A percentile compares a stretch with the other conserved stretches of the same genome.
Conservation (phyloP, 108 stramenopile species). For the Epipyxis sp. region DNA sequence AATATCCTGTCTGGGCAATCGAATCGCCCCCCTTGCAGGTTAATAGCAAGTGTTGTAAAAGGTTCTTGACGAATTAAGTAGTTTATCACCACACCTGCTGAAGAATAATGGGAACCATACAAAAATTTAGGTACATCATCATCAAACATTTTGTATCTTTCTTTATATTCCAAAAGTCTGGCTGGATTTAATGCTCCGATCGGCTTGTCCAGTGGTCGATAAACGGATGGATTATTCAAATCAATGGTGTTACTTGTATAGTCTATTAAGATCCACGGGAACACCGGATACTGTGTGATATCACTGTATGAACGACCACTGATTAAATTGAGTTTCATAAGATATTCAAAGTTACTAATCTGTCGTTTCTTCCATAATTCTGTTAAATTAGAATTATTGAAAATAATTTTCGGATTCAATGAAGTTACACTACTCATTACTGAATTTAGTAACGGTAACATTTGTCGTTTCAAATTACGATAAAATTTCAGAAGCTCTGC, state of each 20-base stretch:
- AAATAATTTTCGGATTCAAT: slow-evolving; percentile 13
- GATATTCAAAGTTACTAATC: slow-evolving; percentile 87
- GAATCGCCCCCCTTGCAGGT: slow-evolving; percentile 84
- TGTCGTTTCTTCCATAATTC: slow-evolving; percentile 41
- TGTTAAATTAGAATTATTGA: not conserved
- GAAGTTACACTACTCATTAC: not conserved
- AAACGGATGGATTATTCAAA: slow-evolving; percentile 55
- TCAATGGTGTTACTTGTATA: slow-evolving; percentile 69
- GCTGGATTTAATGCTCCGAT: slow-evolving; percentile 50
- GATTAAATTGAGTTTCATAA: slow-evolving; percentile 81
- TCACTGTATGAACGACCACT: slow-evolving; percentile 89
- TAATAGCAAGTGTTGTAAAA: slow-evolving; percentile 80
- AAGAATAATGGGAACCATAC: slow-evolving; percentile 63
- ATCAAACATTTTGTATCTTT: slow-evolving; percentile 34
- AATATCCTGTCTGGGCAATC: slow-evolving; percentile 93
- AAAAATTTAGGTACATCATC: slow-evolving; percentile 51
- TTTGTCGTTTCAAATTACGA: not conserved
- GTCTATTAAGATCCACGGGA: slow-evolving; percentile 93
- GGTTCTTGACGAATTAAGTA: slow-evolving; percentile 79
- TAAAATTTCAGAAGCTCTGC: slow-evolving; percentile 8
- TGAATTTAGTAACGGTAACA: slow-evolving; percentile 9
- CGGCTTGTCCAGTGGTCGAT: slow-evolving; percentile 57
- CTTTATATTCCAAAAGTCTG: slow-evolving; percentile 37
- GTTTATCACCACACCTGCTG: slow-evolving; percentile 66
- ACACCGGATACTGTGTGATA: slow-evolving; percentile 96